These are phyloP conservation scores for Linderina pennispora DNA, from an alignment of 192 early-diverging fungal species.

Conservation along the genomic window DNA sequence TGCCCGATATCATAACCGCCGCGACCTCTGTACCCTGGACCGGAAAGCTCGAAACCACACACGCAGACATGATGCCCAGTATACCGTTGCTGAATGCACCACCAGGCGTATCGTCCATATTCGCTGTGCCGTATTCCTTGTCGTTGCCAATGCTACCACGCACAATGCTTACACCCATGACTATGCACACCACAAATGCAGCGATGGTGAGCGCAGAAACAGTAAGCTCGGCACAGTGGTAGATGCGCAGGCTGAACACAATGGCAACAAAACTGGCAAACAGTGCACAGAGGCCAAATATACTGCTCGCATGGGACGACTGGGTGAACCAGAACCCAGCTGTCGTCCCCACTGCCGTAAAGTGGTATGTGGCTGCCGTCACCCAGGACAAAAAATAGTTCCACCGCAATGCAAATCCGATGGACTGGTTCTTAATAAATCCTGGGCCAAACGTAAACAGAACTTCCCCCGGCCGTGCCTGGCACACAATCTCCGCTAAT, in stretches of 20 bases:
- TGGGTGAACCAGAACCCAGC: slow-evolving; percentile 15
- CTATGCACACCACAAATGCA: slow-evolving; percentile 3
- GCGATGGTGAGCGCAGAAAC: slow-evolving; percentile 10
- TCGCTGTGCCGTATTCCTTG: too few relatives aligned
- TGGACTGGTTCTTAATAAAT: slow-evolving; percentile 5
- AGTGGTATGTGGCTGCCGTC: slow-evolving; percentile 9
- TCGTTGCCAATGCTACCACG: too few relatives aligned
- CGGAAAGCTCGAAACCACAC: slow-evolving; percentile 11
- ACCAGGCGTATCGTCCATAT: not conserved
- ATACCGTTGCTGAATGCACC: slow-evolving; percentile 4
- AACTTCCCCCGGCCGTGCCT: too few relatives aligned
- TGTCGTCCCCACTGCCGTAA: slow-evolving; percentile 10
- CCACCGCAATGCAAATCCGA: slow-evolving; percentile 17
- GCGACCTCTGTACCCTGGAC: slow-evolving; percentile 8
- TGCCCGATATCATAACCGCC: slow-evolving; percentile 8
- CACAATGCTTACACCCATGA: not conserved
- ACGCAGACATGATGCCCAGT: slow-evolving; percentile 10
- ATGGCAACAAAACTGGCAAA: too few relatives aligned
- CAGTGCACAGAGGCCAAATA: too few relatives aligned
- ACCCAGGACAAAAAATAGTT: slow-evolving; percentile 18
- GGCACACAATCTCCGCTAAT: slow-evolving; percentile 24
- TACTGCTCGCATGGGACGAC: slow-evolving; percentile 7
- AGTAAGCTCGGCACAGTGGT: too few relatives aligned
- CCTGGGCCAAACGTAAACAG: slow-evolving; percentile 14
- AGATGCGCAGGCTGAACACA: too few relatives aligned